Conservation (phyloP, 768 basidiomycete species). For the Goffeauzyma gilvescens region DNA sequence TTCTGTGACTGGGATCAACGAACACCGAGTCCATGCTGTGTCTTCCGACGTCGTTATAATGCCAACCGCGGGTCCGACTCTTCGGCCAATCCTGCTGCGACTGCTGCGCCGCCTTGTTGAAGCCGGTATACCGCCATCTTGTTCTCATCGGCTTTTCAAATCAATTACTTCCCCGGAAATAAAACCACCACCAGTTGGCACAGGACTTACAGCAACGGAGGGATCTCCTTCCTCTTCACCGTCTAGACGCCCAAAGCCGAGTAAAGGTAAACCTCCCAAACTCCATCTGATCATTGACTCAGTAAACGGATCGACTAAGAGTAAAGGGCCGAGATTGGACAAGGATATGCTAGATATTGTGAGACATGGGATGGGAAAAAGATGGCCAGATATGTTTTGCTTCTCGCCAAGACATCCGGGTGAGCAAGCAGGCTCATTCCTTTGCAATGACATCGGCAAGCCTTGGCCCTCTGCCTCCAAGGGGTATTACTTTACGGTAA, state of each 20-base stretch:
- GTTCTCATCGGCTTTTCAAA: constrained; percentile 21
- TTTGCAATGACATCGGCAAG: constrained; percentile 17
- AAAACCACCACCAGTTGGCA: no score
- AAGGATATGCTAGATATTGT: constrained; percentile 27
- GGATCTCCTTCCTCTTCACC: background rate
- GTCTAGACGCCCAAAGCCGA: constrained; percentile 5
- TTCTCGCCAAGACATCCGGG: constrained; percentile 11
- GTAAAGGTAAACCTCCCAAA: background rate
- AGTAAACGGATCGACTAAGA: background rate
- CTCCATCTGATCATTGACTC: constrained; percentile 1
- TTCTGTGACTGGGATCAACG: background rate
- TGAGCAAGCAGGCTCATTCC: constrained; percentile 15
- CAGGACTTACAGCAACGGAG: background rate
- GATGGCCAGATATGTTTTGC: constrained; percentile 24
- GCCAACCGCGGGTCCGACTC: constrained; percentile 6
- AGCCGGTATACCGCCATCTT: constrained; percentile 18
- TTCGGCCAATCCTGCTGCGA: constrained; percentile 16
- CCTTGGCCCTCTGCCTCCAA: constrained; percentile 19
- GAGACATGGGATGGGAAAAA: constrained; percentile 19
- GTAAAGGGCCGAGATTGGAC: constrained; percentile 9
- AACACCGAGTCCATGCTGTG: no score
- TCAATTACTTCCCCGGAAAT: background rate
- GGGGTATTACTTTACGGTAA: constrained; percentile 28
- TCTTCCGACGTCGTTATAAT: constrained; percentile 8
- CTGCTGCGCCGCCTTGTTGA: constrained; percentile 20